Conservation (phyloP, 179 eudicot species). For the Gypsophila paniculata region DNA sequence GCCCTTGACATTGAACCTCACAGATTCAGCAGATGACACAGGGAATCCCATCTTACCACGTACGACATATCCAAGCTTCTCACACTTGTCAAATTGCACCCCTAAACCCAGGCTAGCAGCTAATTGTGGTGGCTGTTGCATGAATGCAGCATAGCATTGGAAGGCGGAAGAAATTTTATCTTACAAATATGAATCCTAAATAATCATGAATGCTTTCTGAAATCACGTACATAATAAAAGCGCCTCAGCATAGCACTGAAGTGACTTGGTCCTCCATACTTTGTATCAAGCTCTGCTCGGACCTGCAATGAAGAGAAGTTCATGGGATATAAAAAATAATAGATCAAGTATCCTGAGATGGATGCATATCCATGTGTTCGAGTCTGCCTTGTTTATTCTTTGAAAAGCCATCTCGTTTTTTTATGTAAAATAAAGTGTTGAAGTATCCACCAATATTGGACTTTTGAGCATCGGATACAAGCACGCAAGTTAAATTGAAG, state of each 20-base stretch:
- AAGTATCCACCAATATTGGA: no score
- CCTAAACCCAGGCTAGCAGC: conserved; percentile 71
- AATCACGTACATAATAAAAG: conserved; percentile 47
- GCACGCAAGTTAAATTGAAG: no score
- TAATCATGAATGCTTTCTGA: no score
- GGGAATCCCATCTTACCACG: conserved; percentile 75
- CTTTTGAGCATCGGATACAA: no score
- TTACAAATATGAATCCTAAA: neutral
- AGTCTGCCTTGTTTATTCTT: no score
- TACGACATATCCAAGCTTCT: conserved; percentile 52
- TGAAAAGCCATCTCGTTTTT: no score
- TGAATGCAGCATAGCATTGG: neutral
- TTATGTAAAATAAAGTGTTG: no score
- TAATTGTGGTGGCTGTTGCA: conserved; percentile 32
- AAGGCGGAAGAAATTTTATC: neutral
- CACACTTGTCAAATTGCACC: conserved; percentile 47
- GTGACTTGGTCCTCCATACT: conserved; percentile 51
- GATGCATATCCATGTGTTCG: no score
- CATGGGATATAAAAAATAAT: neutral
- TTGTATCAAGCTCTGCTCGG: conserved; percentile 76
- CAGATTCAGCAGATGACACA: conserved; percentile 47
- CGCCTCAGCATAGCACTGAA: conserved; percentile 50
- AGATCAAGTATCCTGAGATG: neutral
- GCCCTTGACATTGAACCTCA: conserved; percentile 67
- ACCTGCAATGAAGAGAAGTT: conserved; percentile 33